These are phyloP conservation scores for Fusarium tuaranense DNA, from an alignment of 2,329 filamentous ascomycete genomes.

Conservation along the genomic window DNA sequence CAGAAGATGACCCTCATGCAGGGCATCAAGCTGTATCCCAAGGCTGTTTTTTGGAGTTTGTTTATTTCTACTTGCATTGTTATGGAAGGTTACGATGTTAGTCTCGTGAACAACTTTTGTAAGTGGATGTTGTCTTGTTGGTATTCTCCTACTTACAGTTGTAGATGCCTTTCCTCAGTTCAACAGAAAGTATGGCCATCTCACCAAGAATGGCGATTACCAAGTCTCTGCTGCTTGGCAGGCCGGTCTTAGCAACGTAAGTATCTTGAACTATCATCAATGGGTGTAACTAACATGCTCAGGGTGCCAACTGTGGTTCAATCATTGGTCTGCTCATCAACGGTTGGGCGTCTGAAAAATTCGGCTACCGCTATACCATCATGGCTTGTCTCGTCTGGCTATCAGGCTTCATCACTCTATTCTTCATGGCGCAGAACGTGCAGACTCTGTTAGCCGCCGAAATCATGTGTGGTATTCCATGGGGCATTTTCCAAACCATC, in stretches of 20 bases:
- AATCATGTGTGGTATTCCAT: constrained; percentile 37
- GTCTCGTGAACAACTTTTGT: constrained; percentile 39
- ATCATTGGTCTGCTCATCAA: constrained; percentile 40
- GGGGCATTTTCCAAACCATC: constrained; percentile 42
- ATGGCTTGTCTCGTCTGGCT: constrained; percentile 36
- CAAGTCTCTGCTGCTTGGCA: constrained; percentile 39
- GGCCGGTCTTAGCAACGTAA: constrained; percentile 36
- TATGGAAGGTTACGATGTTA: constrained; percentile 40
- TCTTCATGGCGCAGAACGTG: constrained; percentile 39
- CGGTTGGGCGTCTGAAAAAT: constrained; percentile 32
- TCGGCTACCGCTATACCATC: constrained; percentile 39
- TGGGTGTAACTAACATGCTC: background rate
- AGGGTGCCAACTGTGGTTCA: constrained; percentile 37
- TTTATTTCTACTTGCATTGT: constrained; percentile 40
- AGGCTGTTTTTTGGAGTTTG: constrained; percentile 36
- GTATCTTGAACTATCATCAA: background rate
- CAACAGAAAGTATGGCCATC: constrained; percentile 36
- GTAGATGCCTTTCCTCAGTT: constrained; percentile 37
- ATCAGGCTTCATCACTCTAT: constrained; percentile 34
- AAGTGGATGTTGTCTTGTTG: background rate
- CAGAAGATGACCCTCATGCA: constrained; percentile 40
- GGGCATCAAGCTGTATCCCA: constrained; percentile 38
- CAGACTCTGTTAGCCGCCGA: constrained; percentile 38
- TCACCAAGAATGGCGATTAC: constrained; percentile 32
- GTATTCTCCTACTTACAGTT: background rate